A percentile compares a stretch with the other conserved stretches of the same genome.
Conservation (phyloP, 257 asterid genomes). For the Parsonsia alboflavescens region DNA sequence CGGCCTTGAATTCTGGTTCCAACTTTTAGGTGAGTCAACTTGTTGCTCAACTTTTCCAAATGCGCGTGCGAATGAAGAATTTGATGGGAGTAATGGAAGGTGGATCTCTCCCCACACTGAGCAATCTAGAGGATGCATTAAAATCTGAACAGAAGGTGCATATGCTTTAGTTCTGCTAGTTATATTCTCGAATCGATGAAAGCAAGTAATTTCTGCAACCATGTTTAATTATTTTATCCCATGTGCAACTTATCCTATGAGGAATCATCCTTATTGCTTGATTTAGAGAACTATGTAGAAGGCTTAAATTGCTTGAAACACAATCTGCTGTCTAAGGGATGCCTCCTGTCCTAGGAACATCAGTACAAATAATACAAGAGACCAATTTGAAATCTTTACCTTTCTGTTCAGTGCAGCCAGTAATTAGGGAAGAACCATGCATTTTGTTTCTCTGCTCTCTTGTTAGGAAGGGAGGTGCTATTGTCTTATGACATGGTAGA, state of each 20-base stretch:
- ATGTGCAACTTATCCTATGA: neutral
- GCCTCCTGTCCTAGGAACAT: neutral
- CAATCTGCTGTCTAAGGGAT: neutral
- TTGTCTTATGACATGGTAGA: neutral
- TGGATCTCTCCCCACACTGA: constrained; percentile 82
- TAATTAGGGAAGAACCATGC: neutral
- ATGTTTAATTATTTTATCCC: neutral
- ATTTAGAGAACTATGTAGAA: neutral
- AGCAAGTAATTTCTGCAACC: neutral
- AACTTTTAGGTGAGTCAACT: constrained; percentile 73
- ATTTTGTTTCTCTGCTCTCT: neutral
- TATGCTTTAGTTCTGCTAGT: neutral
- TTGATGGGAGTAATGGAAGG: constrained; percentile 95
- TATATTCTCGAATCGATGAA: neutral
- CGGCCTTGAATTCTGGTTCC: neutral
- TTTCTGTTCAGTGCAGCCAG: neutral
- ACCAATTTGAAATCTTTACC: neutral
- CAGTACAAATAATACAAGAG: neutral
- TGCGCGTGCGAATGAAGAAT: constrained; percentile 96
- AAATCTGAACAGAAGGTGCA: constrained; percentile 72
- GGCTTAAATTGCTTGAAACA: neutral
- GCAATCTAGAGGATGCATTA: constrained; percentile 83
- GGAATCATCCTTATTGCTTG: neutral
- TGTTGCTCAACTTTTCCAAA: constrained; percentile 94
- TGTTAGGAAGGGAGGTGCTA: neutral